These are phyloP conservation scores for Cryptomeria japonica DNA, from an alignment of 75 land plant species.

Conservation along the genomic window DNA sequence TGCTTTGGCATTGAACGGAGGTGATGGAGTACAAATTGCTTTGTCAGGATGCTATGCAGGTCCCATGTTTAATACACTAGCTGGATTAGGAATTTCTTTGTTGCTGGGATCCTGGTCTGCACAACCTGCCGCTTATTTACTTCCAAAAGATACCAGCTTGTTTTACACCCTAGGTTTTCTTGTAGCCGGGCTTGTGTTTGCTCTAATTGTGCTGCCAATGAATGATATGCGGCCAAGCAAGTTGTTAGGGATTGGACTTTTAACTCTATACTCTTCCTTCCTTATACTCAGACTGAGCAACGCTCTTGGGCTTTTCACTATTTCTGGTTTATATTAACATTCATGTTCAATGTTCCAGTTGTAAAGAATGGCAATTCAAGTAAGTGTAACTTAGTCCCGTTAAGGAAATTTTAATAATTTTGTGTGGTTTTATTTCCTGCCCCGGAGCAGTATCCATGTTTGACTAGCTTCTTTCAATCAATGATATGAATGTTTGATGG, in stretches of 20 bases:
- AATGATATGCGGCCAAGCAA: constrained; percentile 72
- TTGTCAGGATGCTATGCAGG: constrained; percentile 96
- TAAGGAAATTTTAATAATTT: no score
- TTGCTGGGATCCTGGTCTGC: constrained; percentile 64
- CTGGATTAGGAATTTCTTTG: constrained; percentile 85
- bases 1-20: constrained; percentile 78
- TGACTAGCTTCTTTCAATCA: neutral
- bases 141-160: constrained; percentile 65
- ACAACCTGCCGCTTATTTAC: constrained; percentile 43
- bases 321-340: constrained; percentile 27
- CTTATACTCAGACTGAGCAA: constrained; percentile 49
- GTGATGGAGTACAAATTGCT: constrained; percentile 91
- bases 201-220: constrained; percentile 57
- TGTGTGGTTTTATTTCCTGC: neutral
- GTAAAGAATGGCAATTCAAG: neutral
- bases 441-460: neutral
- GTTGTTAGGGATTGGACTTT: constrained; percentile 69
- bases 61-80: constrained; percentile 90
- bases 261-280: constrained; percentile 64
- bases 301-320: constrained; percentile 47
- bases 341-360: neutral
- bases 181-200: constrained; percentile 68
- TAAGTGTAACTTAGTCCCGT: no score
- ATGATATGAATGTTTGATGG: neutral
- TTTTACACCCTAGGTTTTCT: constrained; percentile 79